Conservation (phyloP, 768 basidiomycete genomes). For the Termitomyces sp. region DNA sequence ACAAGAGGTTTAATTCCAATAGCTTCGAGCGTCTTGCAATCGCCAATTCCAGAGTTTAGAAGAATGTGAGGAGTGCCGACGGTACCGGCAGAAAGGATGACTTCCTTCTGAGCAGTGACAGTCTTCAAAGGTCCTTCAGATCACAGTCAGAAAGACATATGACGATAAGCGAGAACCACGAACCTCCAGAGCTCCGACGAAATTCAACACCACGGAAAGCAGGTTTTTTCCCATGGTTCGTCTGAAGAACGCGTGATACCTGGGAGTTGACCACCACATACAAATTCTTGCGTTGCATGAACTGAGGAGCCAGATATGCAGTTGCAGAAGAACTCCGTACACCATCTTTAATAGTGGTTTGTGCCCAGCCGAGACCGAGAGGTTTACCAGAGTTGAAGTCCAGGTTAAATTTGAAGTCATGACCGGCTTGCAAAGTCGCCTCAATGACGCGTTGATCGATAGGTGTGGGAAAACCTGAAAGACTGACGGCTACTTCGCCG, state of each 20-base stretch:
- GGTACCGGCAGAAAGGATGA: constrained; percentile 32
- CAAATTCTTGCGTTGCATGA: constrained; percentile 19
- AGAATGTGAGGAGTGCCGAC: constrained; percentile 28
- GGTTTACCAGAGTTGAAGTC: constrained; percentile 21
- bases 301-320: constrained; percentile 19
- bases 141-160: neutral
- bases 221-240: neutral
- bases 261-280: constrained; percentile 21
- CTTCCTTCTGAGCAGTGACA: constrained; percentile 26
- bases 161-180: neutral
- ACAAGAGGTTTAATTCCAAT: constrained; percentile 21
- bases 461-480: constrained; percentile 15
- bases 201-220: constrained; percentile 17
- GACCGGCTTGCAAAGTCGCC: constrained; percentile 19
- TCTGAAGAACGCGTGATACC: constrained; percentile 22
- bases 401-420: constrained; percentile 17
- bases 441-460: constrained; percentile 22
- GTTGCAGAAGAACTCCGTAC: constrained; percentile 22
- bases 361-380: constrained; percentile 20
- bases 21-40: constrained; percentile 12
- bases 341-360: constrained; percentile 18
- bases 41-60: constrained; percentile 30
- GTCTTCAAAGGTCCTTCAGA: constrained; percentile 5
- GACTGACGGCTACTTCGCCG: constrained; percentile 21
- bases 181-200: constrained; percentile 9